These are phyloP conservation scores for Alternaria solani DNA, from an alignment of 2,329 filamentous ascomycete genomes.

Conservation along the genomic window DNA sequence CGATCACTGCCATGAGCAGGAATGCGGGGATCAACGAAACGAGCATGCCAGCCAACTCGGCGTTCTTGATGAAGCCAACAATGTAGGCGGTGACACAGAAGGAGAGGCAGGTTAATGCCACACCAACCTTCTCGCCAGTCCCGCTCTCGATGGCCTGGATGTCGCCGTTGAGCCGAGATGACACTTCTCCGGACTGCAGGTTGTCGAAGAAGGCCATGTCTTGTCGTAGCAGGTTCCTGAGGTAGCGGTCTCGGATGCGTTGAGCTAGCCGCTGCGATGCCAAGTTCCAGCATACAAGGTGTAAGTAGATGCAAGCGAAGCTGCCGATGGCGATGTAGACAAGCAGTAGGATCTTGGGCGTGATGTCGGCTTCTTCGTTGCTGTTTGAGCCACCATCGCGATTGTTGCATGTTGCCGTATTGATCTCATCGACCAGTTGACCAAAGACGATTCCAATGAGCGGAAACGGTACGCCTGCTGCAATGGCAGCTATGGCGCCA, in stretches of 20 bases:
- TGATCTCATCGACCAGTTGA: slow-evolving; percentile 68
- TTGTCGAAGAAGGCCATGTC: slow-evolving; percentile 71
- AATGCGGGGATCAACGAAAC: slow-evolving; percentile 70
- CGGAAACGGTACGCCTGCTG: slow-evolving; percentile 69
- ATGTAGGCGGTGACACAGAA: slow-evolving; percentile 74
- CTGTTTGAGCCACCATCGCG: slow-evolving; percentile 24
- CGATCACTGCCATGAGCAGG: slow-evolving; percentile 65
- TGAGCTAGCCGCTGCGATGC: slow-evolving; percentile 70
- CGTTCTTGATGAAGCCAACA: slow-evolving; percentile 71
- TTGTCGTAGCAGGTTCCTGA: slow-evolving; percentile 66
- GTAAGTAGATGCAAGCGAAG: slow-evolving; percentile 70
- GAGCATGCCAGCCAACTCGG: slow-evolving; percentile 69
- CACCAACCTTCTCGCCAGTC: slow-evolving; percentile 75
- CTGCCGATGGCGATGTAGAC: slow-evolving; percentile 71
- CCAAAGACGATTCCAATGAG: slow-evolving; percentile 71
- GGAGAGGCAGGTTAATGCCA: slow-evolving; percentile 67
- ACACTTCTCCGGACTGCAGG: slow-evolving; percentile 68
- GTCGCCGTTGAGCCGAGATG: slow-evolving; percentile 69
- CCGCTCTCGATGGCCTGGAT: slow-evolving; percentile 72
- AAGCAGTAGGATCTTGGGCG: slow-evolving; percentile 66
- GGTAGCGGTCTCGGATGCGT: slow-evolving; percentile 68
- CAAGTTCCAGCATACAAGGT: slow-evolving; percentile 70
- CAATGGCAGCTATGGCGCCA: slow-evolving; percentile 59
- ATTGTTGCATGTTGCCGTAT: slow-evolving; percentile 62
- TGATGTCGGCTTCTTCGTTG: slow-evolving; percentile 56